A percentile compares a stretch with the other conserved stretches of the same genome.
Conservation (phyloP, 306 rosid genomes). For the Alnus glutinosa region DNA sequence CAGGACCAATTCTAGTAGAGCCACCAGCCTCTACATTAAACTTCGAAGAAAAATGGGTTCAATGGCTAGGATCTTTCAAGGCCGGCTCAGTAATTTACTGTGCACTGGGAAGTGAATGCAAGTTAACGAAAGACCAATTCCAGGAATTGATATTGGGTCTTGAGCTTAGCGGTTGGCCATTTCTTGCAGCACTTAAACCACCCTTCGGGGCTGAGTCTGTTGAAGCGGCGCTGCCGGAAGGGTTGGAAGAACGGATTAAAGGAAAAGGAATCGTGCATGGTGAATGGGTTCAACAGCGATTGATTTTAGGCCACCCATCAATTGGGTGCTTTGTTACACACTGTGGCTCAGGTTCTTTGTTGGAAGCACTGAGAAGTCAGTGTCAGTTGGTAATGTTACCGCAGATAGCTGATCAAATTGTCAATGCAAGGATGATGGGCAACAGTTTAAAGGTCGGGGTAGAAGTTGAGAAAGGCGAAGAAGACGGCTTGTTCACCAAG, state of each 20-base stretch:
- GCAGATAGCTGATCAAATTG: background rate
- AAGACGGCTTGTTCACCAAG: background rate
- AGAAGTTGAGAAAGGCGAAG: background rate
- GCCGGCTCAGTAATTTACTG: constrained; percentile 13
- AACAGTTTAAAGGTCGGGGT: background rate
- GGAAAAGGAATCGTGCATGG: no score
- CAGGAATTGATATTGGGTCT: constrained; percentile 1
- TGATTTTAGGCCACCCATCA: no score
- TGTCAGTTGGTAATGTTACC: background rate
- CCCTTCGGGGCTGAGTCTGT: no score
- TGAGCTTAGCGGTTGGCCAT: background rate
- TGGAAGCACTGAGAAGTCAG: background rate
- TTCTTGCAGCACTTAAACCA: no score
- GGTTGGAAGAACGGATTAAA: no score
- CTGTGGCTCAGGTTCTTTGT: no score
- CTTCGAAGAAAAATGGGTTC: constrained; percentile 10
- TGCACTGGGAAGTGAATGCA: constrained; percentile 6
- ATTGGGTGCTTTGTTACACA: no score
- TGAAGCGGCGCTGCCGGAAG: no score
- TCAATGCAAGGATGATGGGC: no score
- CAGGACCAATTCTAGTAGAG: constrained; percentile 5
- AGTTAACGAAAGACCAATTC: background rate
- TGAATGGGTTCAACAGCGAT: no score
- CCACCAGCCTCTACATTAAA: background rate
- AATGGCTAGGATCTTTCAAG: constrained; percentile 6